phyloP scores from a whole-genome alignment of 140 eudicot genomes.

The Oenanthe javanica region DNA sequence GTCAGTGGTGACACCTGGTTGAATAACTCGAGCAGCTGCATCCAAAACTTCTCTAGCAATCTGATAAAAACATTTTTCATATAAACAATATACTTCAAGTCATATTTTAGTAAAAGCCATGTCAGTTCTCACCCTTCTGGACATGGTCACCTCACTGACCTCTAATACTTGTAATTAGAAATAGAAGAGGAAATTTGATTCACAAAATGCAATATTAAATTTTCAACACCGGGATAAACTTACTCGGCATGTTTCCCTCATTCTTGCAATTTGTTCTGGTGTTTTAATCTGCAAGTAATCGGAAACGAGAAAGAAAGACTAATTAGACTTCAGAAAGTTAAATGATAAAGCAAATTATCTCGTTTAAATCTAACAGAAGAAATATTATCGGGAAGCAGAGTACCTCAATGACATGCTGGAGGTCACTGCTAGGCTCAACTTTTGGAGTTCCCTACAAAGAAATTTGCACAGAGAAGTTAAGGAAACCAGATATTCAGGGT shows the following conservation, averaged over 20 bases:
- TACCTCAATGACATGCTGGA: slow-evolving; percentile 93
- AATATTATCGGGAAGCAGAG: neutral
- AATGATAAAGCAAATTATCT: neutral
- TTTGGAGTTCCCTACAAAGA: slow-evolving; percentile 72
- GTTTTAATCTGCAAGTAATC: slow-evolving; percentile 67
- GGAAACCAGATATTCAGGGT: neutral
- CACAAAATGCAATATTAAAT: neutral
- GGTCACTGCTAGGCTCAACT: slow-evolving; percentile 76
- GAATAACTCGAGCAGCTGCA: slow-evolving; percentile 88
- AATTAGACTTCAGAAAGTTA: slow-evolving; percentile 15
- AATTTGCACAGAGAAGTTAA: neutral
- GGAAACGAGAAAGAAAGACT: slow-evolving; percentile 7
- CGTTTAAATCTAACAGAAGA: neutral
- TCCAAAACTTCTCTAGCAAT: slow-evolving; percentile 93
- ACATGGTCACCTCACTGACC: neutral
- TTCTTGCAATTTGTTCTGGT: slow-evolving; percentile 74
- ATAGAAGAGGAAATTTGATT: neutral
- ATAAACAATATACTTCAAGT: neutral
- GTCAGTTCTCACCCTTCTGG: neutral
- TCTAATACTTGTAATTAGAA: neutral
- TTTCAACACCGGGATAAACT: slow-evolving; percentile 21
- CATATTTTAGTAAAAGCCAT: neutral
- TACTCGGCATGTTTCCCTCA: slow-evolving; percentile 91
- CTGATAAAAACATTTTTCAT: slow-evolving; percentile 27
- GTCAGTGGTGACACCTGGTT: slow-evolving; percentile 92